These are phyloP conservation scores for Mrakia frigida DNA, from an alignment of 768 basidiomycete genomes.

Conservation along the genomic window DNA sequence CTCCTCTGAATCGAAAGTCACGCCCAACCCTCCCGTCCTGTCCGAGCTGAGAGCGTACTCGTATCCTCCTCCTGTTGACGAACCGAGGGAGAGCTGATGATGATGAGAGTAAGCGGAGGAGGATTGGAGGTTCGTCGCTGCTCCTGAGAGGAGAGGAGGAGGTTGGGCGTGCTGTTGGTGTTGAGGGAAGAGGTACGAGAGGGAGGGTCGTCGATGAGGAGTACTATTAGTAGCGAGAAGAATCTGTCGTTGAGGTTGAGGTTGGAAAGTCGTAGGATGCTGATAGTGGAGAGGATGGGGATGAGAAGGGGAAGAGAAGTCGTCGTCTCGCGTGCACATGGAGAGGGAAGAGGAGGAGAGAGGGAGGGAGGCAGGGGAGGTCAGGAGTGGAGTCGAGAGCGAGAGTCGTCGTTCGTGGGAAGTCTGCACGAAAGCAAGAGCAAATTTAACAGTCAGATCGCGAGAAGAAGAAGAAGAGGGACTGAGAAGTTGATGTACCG, in stretches of 20 bases:
- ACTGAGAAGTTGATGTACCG: no score
- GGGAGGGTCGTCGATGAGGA: neutral
- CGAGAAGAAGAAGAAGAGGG: no score
- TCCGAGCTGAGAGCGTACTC: constrained; percentile 1
- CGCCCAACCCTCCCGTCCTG: neutral
- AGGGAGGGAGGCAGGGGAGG: no score
- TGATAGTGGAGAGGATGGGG: neutral
- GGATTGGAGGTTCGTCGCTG: no score
- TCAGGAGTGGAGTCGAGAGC: neutral
- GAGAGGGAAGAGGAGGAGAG: no score
- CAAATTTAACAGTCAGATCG: no score
- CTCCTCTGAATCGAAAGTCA: neutral
- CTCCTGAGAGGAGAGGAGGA: neutral
- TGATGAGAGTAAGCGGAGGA: neutral
- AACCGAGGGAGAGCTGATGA: neutral
- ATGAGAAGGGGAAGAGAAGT: no score
- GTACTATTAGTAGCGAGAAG: no score
- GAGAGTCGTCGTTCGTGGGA: neutral
- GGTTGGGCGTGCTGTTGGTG: neutral
- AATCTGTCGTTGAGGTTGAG: neutral
- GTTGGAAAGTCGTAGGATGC: neutral
- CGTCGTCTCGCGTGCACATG: no score
- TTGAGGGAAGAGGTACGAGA: neutral
- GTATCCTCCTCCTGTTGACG: neutral
- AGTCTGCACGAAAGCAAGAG: no score